Percentiles rank a stretch among this genome's conserved stretches.
These are phyloP conservation scores for Xylaria acuta DNA, from an alignment of 495 filamentous ascomycete genomes.

Conservation along the genomic window DNA sequence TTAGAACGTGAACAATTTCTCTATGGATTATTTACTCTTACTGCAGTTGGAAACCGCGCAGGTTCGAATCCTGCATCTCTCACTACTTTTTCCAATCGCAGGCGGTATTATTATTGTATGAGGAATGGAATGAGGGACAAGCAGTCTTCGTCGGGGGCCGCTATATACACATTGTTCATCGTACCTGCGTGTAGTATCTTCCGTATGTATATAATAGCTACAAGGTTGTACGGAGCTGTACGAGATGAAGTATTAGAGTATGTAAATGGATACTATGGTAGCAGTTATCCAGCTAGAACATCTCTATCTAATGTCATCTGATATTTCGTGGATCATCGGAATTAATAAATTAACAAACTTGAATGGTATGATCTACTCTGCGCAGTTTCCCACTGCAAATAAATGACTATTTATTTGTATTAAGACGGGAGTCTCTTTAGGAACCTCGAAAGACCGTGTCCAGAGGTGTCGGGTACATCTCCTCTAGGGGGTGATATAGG, in stretches of 20 bases:
- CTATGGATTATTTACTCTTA: neutral
- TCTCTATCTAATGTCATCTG: neutral
- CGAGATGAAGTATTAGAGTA: neutral
- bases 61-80: neutral
- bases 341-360: neutral
- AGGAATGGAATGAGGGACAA: neutral
- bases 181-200: neutral
- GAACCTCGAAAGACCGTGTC: neutral
- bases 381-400: neutral
- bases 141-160: neutral
- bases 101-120: neutral
- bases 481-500: neutral
- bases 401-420: neutral
- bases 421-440: neutral
- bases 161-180: neutral
- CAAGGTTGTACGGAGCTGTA: neutral
- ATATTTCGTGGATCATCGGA: neutral
- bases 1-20: neutral
- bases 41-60: neutral
- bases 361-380: neutral
- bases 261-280: neutral
- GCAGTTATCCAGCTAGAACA: neutral
- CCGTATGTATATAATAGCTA: neutral
- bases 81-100: neutral
- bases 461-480: neutral